These are phyloP conservation scores for Citrus glauca DNA, from an alignment of 345 rosid species.

Conservation along the genomic window DNA sequence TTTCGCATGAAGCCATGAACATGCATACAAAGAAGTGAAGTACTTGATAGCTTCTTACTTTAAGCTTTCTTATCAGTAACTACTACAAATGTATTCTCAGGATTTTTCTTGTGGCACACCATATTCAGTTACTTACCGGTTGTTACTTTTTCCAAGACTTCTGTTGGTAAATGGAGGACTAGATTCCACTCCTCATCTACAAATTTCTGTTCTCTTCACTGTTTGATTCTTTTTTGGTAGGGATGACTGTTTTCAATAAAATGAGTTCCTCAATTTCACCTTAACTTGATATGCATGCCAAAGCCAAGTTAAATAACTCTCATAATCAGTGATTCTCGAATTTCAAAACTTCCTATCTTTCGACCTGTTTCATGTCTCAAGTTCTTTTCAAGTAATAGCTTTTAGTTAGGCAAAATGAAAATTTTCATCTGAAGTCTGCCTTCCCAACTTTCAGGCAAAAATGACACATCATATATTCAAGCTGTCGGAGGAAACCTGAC, in stretches of 20 bases:
- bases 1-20: not conserved
- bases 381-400: constrained; percentile 2
- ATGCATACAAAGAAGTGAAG: not conserved
- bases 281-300: not conserved
- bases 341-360: not conserved
- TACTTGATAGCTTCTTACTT: not conserved
- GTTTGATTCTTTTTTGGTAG: not conserved
- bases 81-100: not conserved
- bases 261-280: not conserved
- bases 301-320: not conserved
- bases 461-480: constrained; percentile 10
- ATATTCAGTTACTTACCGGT: not conserved
- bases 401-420: not conserved
- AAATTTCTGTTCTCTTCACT: not conserved
- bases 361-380: not conserved
- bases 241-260: not conserved
- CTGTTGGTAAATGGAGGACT: not conserved
- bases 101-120: not conserved
- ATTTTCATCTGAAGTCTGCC: not conserved
- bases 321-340: not conserved
- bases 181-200: not conserved
- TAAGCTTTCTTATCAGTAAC: not conserved
- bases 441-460: constrained; percentile 8
- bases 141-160: not conserved
- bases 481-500: constrained; percentile 12